These are phyloP conservation scores for Pleurotus salmoneostramineus DNA, from an alignment of 768 basidiomycete genomes.

Conservation along the genomic window DNA sequence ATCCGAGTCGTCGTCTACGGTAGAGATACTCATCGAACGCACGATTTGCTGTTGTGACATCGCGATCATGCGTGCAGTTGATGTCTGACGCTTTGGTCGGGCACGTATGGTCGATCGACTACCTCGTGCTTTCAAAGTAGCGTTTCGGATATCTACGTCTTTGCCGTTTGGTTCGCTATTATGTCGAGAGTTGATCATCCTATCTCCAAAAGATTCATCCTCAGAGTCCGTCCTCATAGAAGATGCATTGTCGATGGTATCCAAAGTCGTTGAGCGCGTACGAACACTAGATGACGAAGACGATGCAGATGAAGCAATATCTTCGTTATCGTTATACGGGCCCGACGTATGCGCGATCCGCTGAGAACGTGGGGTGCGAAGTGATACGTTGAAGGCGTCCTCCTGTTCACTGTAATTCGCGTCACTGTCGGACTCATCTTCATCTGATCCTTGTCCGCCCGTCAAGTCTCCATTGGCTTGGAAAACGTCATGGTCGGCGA, in stretches of 20 bases:
- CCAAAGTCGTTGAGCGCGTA: slow-evolving; percentile 25
- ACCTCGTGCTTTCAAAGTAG: neutral
- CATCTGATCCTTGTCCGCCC: neutral
- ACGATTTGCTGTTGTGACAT: slow-evolving; percentile 8
- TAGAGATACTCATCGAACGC: neutral
- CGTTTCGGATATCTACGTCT: neutral
- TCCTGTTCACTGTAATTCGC: slow-evolving; percentile 43
- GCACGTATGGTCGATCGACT: neutral
- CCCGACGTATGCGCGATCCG: slow-evolving; percentile 12
- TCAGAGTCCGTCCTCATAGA: slow-evolving; percentile 36
- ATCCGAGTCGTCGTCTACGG: slow-evolving; percentile 7
- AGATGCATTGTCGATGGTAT: slow-evolving; percentile 32
- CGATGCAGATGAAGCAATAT: slow-evolving; percentile 3
- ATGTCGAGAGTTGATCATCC: no score
- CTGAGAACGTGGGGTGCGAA: slow-evolving; percentile 54
- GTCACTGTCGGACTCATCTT: slow-evolving; percentile 25
- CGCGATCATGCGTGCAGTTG: neutral
- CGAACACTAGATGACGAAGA: slow-evolving; percentile 9
- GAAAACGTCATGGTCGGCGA: slow-evolving; percentile 24
- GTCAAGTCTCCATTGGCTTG: neutral
- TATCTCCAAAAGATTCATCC: slow-evolving; percentile 9
- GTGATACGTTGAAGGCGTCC: slow-evolving; percentile 62
- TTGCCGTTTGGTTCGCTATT: neutral
- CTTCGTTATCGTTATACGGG: slow-evolving; percentile 8
- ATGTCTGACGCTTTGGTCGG: neutral